Base-by-base conservation (phyloP, 2,329 filamentous ascomycete species). In the Chaetomium sp. region DNA sequence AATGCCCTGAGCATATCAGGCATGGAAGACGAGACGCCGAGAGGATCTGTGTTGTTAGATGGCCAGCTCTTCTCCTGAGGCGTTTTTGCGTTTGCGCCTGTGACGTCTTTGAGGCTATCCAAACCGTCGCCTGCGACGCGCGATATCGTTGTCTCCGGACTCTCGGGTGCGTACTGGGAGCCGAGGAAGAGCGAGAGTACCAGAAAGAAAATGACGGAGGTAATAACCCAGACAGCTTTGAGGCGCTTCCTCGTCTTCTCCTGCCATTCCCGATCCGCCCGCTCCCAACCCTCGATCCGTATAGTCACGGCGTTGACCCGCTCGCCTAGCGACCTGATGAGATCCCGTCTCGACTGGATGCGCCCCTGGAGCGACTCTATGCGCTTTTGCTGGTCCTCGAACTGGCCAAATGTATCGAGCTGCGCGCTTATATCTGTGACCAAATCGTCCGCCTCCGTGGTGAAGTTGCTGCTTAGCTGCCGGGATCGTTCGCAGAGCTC, bases 211-310 rank as follows among this genome's bases (percentile, higher is more conserved):
- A 83, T 65, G 9, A 80, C 74, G 25, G 78, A 83, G 65, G 83
- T 83, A 67, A 87, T 80, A 47, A 86, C 81, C 87, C 88, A 91
- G 55, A 90, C 77, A 23, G 84, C 81, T 69, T 84, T 85, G 67
- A 91, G 78, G 57, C 87, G 82, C 73, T 79, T 81, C 66, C 86
- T 79, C n/a, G 87, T 90, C 71, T 81, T 85, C 71, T 90, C 87
- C 76, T 90, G 85, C 82, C 88, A 89, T 71, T 87, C 85, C 56
- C 79, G 81, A 75, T 93, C 90, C 1, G 85, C 82, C 63, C 80
- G 81, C 74, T 91, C 88, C 83, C 89, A 91, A 31, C 80, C 79
- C 73, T 90, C 88, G 16, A 93, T 85, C 8, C 85, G 82, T 62
- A 82, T 77, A 57, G 86, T 82, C 13, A 91, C 88, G 16, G 81